These are phyloP conservation scores for Eutrema japonicum DNA, from an alignment of 345 rosid species.

Conservation along the genomic window DNA sequence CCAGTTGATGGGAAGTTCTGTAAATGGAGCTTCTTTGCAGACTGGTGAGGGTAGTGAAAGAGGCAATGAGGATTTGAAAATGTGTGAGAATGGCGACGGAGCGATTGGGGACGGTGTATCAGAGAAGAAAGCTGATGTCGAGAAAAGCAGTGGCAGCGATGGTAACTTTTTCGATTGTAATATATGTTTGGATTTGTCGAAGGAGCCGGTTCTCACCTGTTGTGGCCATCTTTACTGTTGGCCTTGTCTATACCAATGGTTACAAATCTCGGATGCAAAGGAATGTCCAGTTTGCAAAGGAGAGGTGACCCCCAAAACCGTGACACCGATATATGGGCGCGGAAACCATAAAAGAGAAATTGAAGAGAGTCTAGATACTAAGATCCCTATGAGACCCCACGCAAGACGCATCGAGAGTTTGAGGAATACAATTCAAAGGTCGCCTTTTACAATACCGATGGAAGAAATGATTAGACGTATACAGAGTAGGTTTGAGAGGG, in stretches of 20 bases:
- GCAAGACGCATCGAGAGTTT: constrained; percentile 84
- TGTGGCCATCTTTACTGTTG: constrained; percentile 98
- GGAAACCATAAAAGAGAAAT: constrained; percentile 58
- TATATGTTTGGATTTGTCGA: constrained; percentile 80
- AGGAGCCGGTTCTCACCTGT: constrained; percentile 88
- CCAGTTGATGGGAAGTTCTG: constrained; percentile 59
- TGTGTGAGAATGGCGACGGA: constrained; percentile 70
- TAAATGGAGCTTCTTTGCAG: constrained; percentile 56
- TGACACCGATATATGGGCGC: constrained; percentile 88
- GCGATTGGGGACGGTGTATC: constrained; percentile 56
- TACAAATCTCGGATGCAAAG: constrained; percentile 76
- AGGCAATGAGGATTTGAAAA: constrained; percentile 63
- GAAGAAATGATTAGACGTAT: constrained; percentile 86
- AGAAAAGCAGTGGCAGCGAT: constrained; percentile 59
- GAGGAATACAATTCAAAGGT: constrained; percentile 81
- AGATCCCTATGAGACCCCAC: constrained; percentile 80
- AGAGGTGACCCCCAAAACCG: constrained; percentile 74
- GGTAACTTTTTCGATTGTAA: constrained; percentile 86
- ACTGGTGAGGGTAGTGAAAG: constrained; percentile 96
- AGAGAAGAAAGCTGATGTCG: constrained; percentile 61
- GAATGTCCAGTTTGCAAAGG: constrained; percentile 99
- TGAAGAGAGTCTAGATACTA: constrained; percentile 62
- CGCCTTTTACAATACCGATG: constrained; percentile 64
- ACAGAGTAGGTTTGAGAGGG: constrained; percentile 73
- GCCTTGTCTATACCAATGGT: constrained; percentile 87